A percentile compares a stretch with the other conserved stretches of the same genome.
These are phyloP conservation scores for Guyanaporus albipodus DNA, from an alignment of 768 basidiomycete genomes.

Conservation along the genomic window DNA sequence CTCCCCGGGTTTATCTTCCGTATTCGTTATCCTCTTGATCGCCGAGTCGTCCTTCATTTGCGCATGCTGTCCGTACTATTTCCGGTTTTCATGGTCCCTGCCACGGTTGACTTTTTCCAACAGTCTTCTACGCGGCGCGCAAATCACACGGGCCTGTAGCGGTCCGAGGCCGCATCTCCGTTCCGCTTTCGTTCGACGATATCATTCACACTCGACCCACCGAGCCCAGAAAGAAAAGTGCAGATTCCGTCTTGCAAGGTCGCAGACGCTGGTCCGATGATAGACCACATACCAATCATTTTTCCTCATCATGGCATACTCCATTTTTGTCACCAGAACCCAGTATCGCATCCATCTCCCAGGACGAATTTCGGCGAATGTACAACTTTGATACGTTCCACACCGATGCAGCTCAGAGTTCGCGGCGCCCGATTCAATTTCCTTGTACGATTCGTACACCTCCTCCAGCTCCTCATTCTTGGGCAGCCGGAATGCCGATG, in stretches of 20 bases:
- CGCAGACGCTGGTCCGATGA: conserved; percentile 47
- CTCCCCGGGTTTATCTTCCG: conserved; percentile 31
- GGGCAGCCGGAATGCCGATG: conserved; percentile 15
- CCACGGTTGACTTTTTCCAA: conserved; percentile 5
- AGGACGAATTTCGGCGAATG: neutral
- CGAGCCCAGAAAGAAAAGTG: conserved; percentile 2
- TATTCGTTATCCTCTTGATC: conserved; percentile 47
- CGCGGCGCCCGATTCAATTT: neutral
- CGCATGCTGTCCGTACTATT: conserved; percentile 48
- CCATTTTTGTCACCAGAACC: conserved; percentile 3
- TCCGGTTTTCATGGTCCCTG: neutral
- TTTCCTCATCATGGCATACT: neutral
- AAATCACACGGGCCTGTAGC: conserved; percentile 47
- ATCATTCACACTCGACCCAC: conserved; percentile 19
- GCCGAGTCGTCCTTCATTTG: conserved; percentile 56
- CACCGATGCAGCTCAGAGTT: neutral
- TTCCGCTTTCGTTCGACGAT: conserved; percentile 45
- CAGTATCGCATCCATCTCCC: conserved; percentile 3
- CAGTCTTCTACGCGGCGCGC: conserved; percentile 56
- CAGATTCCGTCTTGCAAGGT: conserved; percentile 4
- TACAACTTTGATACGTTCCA: neutral
- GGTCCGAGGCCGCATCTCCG: conserved; percentile 53
- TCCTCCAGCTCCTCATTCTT: conserved; percentile 9
- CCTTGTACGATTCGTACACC: conserved; percentile 6
- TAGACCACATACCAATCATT: neutral